A percentile compares a stretch with the other conserved stretches of the same genome.
These are phyloP conservation scores for Mrakia hoshinonis DNA, from an alignment of 768 basidiomycete species.

Conservation along the genomic window DNA sequence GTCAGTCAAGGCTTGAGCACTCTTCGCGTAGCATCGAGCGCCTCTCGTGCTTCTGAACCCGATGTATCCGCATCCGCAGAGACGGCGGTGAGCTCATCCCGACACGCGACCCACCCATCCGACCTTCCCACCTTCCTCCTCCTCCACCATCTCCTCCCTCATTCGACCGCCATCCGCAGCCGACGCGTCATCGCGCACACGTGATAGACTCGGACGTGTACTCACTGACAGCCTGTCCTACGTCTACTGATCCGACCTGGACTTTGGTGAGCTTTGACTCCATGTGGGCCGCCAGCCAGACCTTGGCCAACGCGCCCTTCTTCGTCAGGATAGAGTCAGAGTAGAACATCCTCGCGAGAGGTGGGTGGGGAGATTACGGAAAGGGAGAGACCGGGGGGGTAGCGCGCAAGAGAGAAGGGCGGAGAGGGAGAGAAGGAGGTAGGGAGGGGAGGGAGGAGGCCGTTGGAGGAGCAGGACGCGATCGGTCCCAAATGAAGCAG, in stretches of 20 bases:
- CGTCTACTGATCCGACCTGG: constrained; percentile 88
- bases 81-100: too few relatives aligned
- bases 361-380: neutral
- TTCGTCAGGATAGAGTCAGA: constrained; percentile 89
- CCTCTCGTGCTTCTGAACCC: too few relatives aligned
- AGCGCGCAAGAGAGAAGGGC: neutral
- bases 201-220: constrained; percentile 25
- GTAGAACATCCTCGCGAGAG: constrained; percentile 53
- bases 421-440: neutral
- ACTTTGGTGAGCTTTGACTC: constrained; percentile 94
- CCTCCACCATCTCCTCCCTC: neutral
- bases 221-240: constrained; percentile 83
- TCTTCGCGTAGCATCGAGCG: too few relatives aligned
- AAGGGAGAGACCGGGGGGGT: neutral
- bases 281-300: constrained; percentile 99
- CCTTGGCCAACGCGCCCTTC: constrained; percentile 85
- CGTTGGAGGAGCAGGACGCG: neutral
- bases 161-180: neutral
- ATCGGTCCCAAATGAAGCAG: too few relatives aligned
- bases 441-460: neutral
- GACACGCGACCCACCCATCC: too few relatives aligned
- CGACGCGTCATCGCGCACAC: neutral
- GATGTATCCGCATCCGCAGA: too few relatives aligned
- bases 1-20: too few relatives aligned
- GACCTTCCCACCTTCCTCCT: neutral